A percentile compares a stretch with the other conserved stretches of the same genome.
phyloP scores from a whole-genome alignment of 345 rosid genomes.

The Gossypium mustelinum region DNA sequence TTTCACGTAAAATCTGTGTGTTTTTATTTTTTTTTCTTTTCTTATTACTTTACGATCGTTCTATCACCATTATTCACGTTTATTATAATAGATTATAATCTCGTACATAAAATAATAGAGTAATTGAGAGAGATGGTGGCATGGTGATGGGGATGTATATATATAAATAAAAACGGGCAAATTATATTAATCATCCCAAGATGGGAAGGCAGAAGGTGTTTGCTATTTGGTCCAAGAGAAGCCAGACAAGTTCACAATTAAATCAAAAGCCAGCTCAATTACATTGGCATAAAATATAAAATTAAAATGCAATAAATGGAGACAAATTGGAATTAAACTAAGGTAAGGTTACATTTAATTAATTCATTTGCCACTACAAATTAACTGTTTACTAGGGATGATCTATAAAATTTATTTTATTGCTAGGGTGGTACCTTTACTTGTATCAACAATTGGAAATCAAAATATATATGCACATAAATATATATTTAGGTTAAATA shows the following conservation, averaged over 20 bases:
- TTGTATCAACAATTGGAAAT: too few relatives aligned
- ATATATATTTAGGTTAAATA: too few relatives aligned
- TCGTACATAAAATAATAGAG: background rate
- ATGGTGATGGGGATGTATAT: background rate
- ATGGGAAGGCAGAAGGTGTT: background rate
- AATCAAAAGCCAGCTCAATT: slow-evolving; percentile 36
- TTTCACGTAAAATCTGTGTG: too few relatives aligned
- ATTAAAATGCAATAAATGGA: background rate
- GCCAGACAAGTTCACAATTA: slow-evolving; percentile 20
- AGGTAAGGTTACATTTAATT: background rate
- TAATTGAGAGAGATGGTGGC: background rate
- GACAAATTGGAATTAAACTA: slow-evolving; percentile 21
- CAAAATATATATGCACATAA: too few relatives aligned
- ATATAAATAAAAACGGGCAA: background rate
- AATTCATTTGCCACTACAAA: background rate
- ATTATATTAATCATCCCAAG: slow-evolving; percentile 9
- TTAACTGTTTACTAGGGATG: too few relatives aligned
- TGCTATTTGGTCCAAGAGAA: slow-evolving; percentile 18
- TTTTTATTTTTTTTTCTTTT: too few relatives aligned
- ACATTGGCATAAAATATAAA: slow-evolving; percentile 25
- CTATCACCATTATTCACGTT: too few relatives aligned
- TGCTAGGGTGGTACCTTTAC: too few relatives aligned
- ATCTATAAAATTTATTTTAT: too few relatives aligned
- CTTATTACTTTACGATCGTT: too few relatives aligned
- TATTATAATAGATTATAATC: background rate